phyloP scores from a whole-genome alignment of 768 basidiomycete genomes.

The Coprinopsis marcescibilis region DNA sequence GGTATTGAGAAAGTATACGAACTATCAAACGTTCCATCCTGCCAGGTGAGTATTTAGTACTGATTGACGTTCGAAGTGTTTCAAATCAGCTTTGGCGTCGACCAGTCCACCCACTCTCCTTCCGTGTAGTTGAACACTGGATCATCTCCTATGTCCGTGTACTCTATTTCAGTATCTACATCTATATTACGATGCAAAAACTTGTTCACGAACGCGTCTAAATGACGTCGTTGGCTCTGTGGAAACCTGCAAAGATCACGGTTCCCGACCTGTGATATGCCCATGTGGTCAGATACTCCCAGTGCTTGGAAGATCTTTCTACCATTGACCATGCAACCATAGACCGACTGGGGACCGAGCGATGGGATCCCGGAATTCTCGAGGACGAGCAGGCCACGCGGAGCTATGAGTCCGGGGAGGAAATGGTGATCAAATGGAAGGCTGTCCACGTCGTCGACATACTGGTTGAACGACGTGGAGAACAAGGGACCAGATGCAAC shows the following conservation, averaged over 20 bases:
- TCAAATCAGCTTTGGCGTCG: constrained; percentile 30
- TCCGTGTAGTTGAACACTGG: constrained; percentile 29
- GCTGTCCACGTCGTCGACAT: constrained; percentile 33
- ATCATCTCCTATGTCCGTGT: constrained; percentile 33
- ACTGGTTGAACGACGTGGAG: constrained; percentile 40
- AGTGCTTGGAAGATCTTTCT: constrained; percentile 43
- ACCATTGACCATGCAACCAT: constrained; percentile 43
- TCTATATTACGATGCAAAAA: constrained; percentile 38
- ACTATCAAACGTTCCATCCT: too few species aligned
- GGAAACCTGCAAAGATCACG: constrained; percentile 50
- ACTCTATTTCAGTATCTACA: constrained; percentile 37
- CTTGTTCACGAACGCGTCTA: constrained; percentile 46
- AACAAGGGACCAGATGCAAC: constrained; percentile 53
- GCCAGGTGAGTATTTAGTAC: too few species aligned
- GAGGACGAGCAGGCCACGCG: constrained; percentile 43
- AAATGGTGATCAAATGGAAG: constrained; percentile 53
- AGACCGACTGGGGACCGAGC: constrained; percentile 43
- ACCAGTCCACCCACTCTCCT: constrained; percentile 41
- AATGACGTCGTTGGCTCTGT: constrained; percentile 30
- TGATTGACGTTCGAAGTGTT: too few species aligned
- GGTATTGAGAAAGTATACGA: too few species aligned
- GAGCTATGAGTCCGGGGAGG: constrained; percentile 47
- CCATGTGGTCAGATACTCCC: constrained; percentile 38
- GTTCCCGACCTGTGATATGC: constrained; percentile 44
- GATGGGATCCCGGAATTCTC: constrained; percentile 49